Evolutionary conservation across 1,284 basidiomycete species (phyloP).

Genomic region (Sporisorium sorghi): DNA sequence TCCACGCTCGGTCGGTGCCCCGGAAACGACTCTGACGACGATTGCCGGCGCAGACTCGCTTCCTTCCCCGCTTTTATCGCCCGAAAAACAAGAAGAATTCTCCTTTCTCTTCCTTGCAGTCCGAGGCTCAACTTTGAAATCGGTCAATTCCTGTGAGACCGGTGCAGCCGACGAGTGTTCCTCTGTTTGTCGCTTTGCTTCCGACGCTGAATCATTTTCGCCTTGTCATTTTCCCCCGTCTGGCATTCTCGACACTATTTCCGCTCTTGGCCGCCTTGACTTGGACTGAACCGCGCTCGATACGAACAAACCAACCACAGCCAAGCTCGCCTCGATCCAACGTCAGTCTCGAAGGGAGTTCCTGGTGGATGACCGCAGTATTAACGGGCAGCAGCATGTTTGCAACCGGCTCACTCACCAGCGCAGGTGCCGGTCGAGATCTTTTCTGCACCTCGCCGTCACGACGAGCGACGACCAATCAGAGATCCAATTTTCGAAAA

Average conservation of each 20-base stretch:
- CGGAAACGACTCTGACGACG: slow-evolving; percentile 11
- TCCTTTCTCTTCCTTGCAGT: neutral
- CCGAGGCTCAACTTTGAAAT: neutral
- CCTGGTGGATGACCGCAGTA: too few species aligned
- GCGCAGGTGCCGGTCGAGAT: neutral
- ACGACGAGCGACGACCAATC: slow-evolving; percentile 25
- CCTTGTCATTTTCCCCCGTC: neutral
- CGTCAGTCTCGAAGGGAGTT: too few species aligned
- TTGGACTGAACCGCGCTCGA: neutral
- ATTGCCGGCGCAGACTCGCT: slow-evolving; percentile 4
- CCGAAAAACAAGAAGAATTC: neutral
- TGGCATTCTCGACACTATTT: slow-evolving; percentile 7
- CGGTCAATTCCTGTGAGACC: slow-evolving; percentile 8
- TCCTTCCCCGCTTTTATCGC: slow-evolving; percentile 5
- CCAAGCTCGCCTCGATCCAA: too few species aligned
- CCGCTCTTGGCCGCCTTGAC: slow-evolving; percentile 26
- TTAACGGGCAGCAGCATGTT: neutral
- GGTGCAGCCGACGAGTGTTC: slow-evolving; percentile 3
- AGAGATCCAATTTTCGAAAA: neutral
- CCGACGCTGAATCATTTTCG: slow-evolving; percentile 14
- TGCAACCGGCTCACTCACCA: slow-evolving; percentile 6
- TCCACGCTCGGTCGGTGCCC: neutral
- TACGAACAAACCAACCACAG: neutral
- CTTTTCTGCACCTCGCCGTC: slow-evolving; percentile 22
- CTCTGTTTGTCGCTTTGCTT: neutral